Percentiles rank a stretch among this genome's conserved stretches.
Evolutionary conservation across 257 asterid genomes (phyloP).

Genomic region (Przewalskia tangutica): DNA sequence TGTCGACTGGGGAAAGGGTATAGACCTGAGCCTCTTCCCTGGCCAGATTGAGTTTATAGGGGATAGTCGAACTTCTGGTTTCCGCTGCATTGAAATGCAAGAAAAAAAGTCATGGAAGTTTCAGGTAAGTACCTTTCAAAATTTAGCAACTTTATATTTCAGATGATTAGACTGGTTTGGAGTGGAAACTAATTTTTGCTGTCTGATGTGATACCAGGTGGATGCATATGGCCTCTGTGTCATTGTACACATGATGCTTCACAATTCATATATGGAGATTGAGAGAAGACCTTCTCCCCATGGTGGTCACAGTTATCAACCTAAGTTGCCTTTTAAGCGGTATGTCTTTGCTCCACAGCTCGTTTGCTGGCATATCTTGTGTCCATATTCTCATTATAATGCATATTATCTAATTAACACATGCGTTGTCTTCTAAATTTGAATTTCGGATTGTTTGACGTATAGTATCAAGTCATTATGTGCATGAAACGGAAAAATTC

Average conservation of each 20-base stretch:
- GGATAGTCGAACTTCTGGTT: conserved; percentile 87
- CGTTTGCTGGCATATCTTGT: background rate
- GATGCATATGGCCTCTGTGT: conserved; percentile 83
- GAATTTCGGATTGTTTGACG: background rate
- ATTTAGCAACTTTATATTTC: background rate
- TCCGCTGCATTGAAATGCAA: conserved; percentile 93
- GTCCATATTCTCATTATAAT: background rate
- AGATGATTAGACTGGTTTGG: background rate
- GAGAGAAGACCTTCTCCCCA: conserved; percentile 38
- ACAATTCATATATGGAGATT: conserved; percentile 69
- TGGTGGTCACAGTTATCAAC: conserved; percentile 53
- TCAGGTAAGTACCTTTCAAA: conserved; percentile 40
- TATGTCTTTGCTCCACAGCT: conserved; percentile 9
- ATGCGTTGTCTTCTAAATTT: background rate
- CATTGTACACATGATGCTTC: conserved; percentile 83
- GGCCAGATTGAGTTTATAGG: conserved; percentile 55
- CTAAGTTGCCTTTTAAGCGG: conserved; percentile 70
- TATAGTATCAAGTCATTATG: background rate
- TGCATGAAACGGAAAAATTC: background rate
- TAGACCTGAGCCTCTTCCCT: conserved; percentile 68
- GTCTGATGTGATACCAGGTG: conserved; percentile 36
- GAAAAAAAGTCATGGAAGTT: conserved; percentile 84
- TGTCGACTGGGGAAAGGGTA: conserved; percentile 97
- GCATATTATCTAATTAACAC: background rate
- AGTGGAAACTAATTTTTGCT: background rate